Conservation (phyloP, 768 basidiomycete species). For the Rhizopogon rudus region DNA sequence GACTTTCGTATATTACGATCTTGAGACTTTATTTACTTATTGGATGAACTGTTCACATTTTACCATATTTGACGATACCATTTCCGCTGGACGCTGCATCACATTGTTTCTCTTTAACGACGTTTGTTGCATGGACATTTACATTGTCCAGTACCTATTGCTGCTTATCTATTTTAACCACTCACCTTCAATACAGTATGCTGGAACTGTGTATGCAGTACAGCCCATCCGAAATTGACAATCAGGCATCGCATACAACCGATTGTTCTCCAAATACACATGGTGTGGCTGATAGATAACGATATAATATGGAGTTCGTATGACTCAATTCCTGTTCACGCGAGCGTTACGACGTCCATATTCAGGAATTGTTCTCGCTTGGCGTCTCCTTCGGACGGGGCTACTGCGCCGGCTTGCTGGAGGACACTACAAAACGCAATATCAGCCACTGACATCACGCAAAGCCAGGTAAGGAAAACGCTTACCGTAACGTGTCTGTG, state of each 20-base stretch:
- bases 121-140: not conserved
- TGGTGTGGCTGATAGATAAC: not conserved
- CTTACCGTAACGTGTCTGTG: slow-evolving; percentile 61
- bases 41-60: not conserved
- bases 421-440: slow-evolving; percentile 46
- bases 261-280: not conserved
- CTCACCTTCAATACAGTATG: not conserved
- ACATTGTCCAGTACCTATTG: not conserved
- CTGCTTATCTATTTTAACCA: not conserved
- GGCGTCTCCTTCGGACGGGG: slow-evolving; percentile 47
- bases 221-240: too few relatives aligned
- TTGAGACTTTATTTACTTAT: not conserved
- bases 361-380: slow-evolving; percentile 54
- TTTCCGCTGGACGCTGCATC: not conserved
- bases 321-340: not conserved
- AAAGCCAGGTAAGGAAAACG: not conserved
- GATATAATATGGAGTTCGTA: too few relatives aligned
- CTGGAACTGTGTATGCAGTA: too few relatives aligned
- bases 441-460: slow-evolving; percentile 1
- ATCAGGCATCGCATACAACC: too few relatives aligned
- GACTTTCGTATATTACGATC: not conserved
- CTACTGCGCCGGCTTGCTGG: slow-evolving; percentile 70
- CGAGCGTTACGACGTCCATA: slow-evolving; percentile 45
- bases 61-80: not conserved
- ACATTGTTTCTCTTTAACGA: not conserved